Conservation (phyloP, 2,329 filamentous ascomycete species). For the Nothophaeocryptopus gaeumannii region DNA sequence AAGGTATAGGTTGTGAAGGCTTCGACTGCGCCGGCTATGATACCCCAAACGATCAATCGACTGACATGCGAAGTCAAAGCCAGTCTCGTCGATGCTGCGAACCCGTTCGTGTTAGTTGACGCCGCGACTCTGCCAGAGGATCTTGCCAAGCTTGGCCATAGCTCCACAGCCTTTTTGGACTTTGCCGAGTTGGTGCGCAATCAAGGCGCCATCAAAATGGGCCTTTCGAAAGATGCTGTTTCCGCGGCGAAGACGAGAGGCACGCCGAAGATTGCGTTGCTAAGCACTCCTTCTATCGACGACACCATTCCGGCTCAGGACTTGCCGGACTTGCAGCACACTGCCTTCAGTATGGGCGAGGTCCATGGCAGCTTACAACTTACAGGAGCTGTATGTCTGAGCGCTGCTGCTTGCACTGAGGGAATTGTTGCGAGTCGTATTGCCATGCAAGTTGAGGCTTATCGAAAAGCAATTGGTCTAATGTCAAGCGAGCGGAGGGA, state of each 20-base stretch:
- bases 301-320: not conserved
- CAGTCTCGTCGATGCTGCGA: slow-evolving; percentile 24
- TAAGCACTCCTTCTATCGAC: slow-evolving; percentile 12
- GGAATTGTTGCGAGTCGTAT: slow-evolving; percentile 30
- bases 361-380: slow-evolving; percentile 35
- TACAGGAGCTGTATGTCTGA: slow-evolving; percentile 35
- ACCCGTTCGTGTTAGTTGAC: slow-evolving; percentile 24
- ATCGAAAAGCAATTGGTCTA: not conserved
- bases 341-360: slow-evolving; percentile 35
- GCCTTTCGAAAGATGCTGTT: slow-evolving; percentile 15
- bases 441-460: slow-evolving; percentile 1
- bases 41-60: slow-evolving; percentile 20
- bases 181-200: slow-evolving; percentile 22
- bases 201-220: slow-evolving; percentile 23
- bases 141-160: slow-evolving; percentile 5
- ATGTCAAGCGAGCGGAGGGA: not conserved
- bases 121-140: slow-evolving; percentile 11
- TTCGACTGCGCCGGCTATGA: slow-evolving; percentile 53
- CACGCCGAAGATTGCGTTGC: slow-evolving; percentile 26
- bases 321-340: slow-evolving; percentile 23
- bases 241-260: slow-evolving; percentile 26
- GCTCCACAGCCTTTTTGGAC: slow-evolving; percentile 15
- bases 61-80: slow-evolving; percentile 16
- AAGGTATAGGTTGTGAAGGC: slow-evolving; percentile 47
- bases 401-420: slow-evolving; percentile 30